Conservation (phyloP, 257 asterid species). For the Penstemon barbatus region DNA sequence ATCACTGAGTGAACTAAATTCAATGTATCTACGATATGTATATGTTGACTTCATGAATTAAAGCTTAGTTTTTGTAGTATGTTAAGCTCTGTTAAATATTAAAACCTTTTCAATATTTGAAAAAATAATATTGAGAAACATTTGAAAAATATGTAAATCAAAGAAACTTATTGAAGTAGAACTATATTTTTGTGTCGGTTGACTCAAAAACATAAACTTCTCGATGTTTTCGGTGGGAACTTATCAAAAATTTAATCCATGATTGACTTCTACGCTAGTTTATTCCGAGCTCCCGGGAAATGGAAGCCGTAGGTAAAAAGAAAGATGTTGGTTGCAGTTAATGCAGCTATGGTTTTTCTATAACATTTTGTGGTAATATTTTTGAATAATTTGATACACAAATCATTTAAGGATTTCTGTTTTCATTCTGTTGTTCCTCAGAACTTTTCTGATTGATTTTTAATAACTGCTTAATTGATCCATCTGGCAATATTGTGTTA, state of each 20-base stretch:
- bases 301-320: slow-evolving; percentile 8
- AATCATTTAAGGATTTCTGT: background rate
- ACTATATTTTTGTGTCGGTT: no score
- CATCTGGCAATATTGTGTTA: slow-evolving; percentile 20
- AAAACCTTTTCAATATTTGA: no score
- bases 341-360: slow-evolving; percentile 18
- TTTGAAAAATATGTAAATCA: no score
- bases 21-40: background rate
- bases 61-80: no score
- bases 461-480: background rate
- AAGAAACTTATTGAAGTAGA: no score
- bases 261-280: background rate
- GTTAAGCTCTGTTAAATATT: no score
- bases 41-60: slow-evolving; percentile 5
- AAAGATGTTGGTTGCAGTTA: slow-evolving; percentile 2
- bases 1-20: slow-evolving; percentile 14
- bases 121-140: no score
- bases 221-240: no score
- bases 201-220: no score
- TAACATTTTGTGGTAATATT: background rate
- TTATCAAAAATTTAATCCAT: no score
- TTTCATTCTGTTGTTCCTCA: background rate
- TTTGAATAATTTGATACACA: background rate
- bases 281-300: slow-evolving; percentile 4
- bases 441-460: slow-evolving; percentile 1